phyloP scores from a whole-genome alignment of 768 basidiomycete genomes.

The Neoboletus subvelutipes region DNA sequence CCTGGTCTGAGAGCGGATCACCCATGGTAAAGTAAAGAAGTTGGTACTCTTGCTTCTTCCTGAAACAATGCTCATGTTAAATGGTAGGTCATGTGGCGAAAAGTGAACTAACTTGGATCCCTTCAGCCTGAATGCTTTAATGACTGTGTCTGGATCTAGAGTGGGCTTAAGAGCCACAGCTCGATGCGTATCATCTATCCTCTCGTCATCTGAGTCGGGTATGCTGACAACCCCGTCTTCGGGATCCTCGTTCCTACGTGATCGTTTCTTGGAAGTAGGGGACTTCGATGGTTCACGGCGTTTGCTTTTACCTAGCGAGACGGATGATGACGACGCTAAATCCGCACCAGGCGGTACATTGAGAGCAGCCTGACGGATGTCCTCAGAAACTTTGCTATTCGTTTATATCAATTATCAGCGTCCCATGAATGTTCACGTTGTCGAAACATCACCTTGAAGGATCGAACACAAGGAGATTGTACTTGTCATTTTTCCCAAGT shows the following conservation, averaged over 20 bases:
- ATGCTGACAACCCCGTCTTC: slow-evolving; percentile 33
- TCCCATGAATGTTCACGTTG: slow-evolving; percentile 3
- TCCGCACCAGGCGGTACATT: slow-evolving; percentile 3
- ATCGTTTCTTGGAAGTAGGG: slow-evolving; percentile 30
- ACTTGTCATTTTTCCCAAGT: slow-evolving; percentile 50
- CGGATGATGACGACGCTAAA: slow-evolving; percentile 10
- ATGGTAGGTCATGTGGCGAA: neutral
- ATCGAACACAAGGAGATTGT: slow-evolving; percentile 75
- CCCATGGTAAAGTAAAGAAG: slow-evolving; percentile 80
- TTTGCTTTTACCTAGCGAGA: slow-evolving; percentile 20
- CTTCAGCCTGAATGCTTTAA: slow-evolving; percentile 52
- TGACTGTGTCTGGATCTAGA: slow-evolving; percentile 34
- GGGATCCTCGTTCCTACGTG: slow-evolving; percentile 14
- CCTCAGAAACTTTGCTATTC: slow-evolving; percentile 13
- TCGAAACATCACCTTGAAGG: slow-evolving; percentile 55
- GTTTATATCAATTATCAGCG: neutral
- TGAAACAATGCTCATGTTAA: slow-evolving; percentile 4
- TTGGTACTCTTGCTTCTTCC: slow-evolving; percentile 62
- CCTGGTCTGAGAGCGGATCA: slow-evolving; percentile 53
- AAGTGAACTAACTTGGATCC: slow-evolving; percentile 40
- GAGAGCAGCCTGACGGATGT: slow-evolving; percentile 24
- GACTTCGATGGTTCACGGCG: slow-evolving; percentile 22
- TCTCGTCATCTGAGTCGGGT: slow-evolving; percentile 17
- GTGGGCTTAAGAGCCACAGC: neutral
- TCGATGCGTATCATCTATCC: slow-evolving; percentile 1